These are phyloP conservation scores for Persicaria tinctoria DNA, from an alignment of 148 eudicot species.

Conservation along the genomic window DNA sequence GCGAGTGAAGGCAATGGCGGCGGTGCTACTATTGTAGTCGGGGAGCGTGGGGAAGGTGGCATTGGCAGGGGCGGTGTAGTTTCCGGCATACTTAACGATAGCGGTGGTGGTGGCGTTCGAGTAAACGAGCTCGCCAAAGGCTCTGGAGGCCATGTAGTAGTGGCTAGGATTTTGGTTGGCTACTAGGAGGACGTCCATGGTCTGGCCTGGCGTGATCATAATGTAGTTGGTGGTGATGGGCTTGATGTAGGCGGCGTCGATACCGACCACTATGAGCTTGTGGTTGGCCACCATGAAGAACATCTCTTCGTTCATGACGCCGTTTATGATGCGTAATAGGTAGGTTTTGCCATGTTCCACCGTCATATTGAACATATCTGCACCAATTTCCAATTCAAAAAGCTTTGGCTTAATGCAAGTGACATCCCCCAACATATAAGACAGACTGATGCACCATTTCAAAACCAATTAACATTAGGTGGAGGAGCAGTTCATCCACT, in stretches of 20 bases:
- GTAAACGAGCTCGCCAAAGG: slow-evolving; percentile 5
- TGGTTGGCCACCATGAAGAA: slow-evolving; percentile 23
- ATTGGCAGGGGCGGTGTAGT: slow-evolving; percentile 5
- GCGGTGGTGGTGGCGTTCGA: slow-evolving; percentile 30
- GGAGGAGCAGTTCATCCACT: too few relatives aligned
- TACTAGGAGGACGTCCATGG: slow-evolving; percentile 21
- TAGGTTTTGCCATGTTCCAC: slow-evolving; percentile 23
- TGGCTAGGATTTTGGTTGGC: slow-evolving; percentile 18
- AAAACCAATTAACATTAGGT: too few relatives aligned
- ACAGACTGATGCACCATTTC: too few relatives aligned
- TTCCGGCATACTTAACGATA: slow-evolving; percentile 20
- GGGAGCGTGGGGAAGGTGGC: slow-evolving; percentile 27
- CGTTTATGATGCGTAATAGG: slow-evolving; percentile 23
- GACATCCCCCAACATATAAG: too few relatives aligned
- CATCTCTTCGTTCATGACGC: slow-evolving; percentile 23
- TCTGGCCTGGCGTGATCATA: slow-evolving; percentile 30
- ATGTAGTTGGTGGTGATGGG: slow-evolving; percentile 18
- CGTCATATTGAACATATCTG: slow-evolving; percentile 16
- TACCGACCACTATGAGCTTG: slow-evolving; percentile 17
- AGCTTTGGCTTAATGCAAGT: too few relatives aligned
- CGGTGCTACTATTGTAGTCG: slow-evolving; percentile 7
- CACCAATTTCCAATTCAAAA: neutral
- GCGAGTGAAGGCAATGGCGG: slow-evolving; percentile 16
- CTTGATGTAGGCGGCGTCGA: slow-evolving; percentile 21
- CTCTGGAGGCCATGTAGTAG: slow-evolving; percentile 25